Evolutionary conservation across 306 rosid species (phyloP).

Genomic region (Prunus persica): Prunus_persica_NCBIv2 NC_034010.1:20276001-20276500

Average conservation of each 20-base stretch:
- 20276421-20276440: conserved; percentile 70
- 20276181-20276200: conserved; percentile 21
- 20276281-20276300: conserved; percentile 23
- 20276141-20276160: conserved; percentile 49
- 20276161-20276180: conserved; percentile 23
- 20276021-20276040: background rate
- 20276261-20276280: conserved; percentile 35
- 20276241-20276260: conserved; percentile 40
- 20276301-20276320: conserved; percentile 22
- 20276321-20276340: conserved; percentile 36
- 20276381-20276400: conserved; percentile 79
- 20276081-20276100: conserved; percentile 45
- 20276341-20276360: conserved; percentile 82
- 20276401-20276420: conserved; percentile 85
- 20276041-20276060: conserved; percentile 48
- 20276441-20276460: conserved; percentile 88
- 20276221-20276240: conserved; percentile 61
- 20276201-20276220: conserved; percentile 71
- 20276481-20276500: conserved; percentile 99
- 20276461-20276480: conserved; percentile 67
- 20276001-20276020: background rate
- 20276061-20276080: conserved; percentile 69
- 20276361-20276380: conserved; percentile 95
- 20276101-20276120: conserved; percentile 45
- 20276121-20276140: conserved; percentile 36